Conservation (phyloP, 106 monocot genomes). For the Chionographis japonica region DNA sequence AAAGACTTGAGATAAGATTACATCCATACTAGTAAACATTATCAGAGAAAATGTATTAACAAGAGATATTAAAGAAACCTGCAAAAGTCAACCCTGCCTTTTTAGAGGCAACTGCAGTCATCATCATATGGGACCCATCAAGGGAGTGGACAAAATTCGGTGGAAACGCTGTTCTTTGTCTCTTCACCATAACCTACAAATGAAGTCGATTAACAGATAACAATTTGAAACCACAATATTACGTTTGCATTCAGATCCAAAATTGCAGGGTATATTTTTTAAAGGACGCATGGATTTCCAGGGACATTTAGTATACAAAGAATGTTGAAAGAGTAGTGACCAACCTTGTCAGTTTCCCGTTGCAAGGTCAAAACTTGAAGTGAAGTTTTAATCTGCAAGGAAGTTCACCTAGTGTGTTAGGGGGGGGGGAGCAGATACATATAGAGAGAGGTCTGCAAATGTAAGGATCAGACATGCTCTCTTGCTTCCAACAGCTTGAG, state of each 20-base stretch:
- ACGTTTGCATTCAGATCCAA: neutral
- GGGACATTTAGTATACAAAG: too few species aligned
- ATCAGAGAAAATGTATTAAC: neutral
- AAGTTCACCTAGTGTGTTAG: too few species aligned
- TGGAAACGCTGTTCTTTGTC: constrained; percentile 94
- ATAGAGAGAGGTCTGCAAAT: too few species aligned
- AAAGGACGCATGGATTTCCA: neutral
- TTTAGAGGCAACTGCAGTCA: constrained; percentile 94
- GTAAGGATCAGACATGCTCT: too few species aligned
- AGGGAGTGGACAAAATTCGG: constrained; percentile 99
- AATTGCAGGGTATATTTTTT: neutral
- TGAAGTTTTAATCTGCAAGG: constrained; percentile 81
- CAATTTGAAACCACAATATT: neutral
- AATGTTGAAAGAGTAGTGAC: neutral
- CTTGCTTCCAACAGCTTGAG: neutral
- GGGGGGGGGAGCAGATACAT: too few species aligned
- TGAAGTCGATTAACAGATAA: too few species aligned
- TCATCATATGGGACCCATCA: constrained; percentile 99
- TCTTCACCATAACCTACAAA: constrained; percentile 75
- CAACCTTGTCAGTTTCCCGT: constrained; percentile 84
- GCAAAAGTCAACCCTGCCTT: constrained; percentile 87
- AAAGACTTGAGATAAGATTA: neutral
- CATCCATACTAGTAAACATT: too few species aligned
- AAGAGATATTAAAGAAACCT: constrained; percentile 33
- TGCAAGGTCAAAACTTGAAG: constrained; percentile 94